These are phyloP conservation scores for Cyclotella sp. DNA, from an alignment of 108 stramenopile species.

Conservation along the genomic window DNA sequence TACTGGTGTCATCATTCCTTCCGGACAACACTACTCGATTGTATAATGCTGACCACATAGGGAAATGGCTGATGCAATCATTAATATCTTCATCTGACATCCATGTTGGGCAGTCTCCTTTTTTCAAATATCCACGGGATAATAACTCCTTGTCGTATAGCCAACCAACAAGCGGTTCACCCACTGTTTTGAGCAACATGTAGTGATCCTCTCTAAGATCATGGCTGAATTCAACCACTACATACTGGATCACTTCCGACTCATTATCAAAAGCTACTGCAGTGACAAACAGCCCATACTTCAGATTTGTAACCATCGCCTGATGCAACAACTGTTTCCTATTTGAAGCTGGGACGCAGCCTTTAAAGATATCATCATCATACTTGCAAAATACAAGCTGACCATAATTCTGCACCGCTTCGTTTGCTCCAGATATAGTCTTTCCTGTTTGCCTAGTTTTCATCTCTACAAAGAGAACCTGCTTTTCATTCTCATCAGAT, in stretches of 20 bases:
- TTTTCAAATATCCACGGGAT: no score
- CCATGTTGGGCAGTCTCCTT: no score
- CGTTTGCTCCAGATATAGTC: not conserved
- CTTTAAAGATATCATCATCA: not conserved
- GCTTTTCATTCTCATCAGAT: no score
- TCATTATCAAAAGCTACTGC: not conserved
- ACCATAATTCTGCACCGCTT: not conserved
- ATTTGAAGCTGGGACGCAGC: not conserved
- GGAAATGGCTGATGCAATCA: no score
- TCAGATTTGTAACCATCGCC: not conserved
- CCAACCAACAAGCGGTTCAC: no score
- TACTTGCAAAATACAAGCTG: not conserved
- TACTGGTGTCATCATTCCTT: no score
- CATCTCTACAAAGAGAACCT: no score
- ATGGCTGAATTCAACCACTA: not conserved
- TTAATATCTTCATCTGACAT: no score
- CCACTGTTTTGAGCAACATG: not conserved
- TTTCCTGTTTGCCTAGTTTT: not conserved
- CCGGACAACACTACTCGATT: no score
- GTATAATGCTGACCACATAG: no score
- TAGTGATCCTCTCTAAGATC: not conserved
- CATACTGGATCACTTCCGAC: not conserved
- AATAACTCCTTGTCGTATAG: not conserved
- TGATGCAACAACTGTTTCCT: slow-evolving; percentile 2
- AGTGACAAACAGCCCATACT: not conserved